Percentiles rank a stretch among this genome's conserved stretches.
phyloP scores from a whole-genome alignment of 2,329 filamentous ascomycete species.

The Gliomastix tumulicola region DNA sequence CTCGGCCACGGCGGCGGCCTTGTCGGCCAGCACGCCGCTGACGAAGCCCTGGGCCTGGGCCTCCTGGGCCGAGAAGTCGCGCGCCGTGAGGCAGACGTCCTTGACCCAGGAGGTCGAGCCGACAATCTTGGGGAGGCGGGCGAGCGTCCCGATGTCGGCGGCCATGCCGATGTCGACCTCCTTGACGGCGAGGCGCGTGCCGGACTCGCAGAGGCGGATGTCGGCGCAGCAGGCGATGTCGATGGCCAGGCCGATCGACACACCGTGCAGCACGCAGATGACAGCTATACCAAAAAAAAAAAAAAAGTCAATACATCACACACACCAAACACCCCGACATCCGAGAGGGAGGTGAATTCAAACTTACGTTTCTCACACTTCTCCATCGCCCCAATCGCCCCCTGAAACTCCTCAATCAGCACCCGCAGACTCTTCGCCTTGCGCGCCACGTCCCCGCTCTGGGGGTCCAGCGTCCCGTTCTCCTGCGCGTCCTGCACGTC shows the following conservation, averaged over 20 bases:
- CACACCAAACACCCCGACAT: too few relatives aligned
- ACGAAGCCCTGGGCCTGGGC: constrained; percentile 66
- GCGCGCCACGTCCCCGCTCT: constrained; percentile 52
- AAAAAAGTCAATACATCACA: too few relatives aligned
- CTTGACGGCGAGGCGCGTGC: constrained; percentile 63
- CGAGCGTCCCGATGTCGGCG: constrained; percentile 71
- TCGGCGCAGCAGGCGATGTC: constrained; percentile 67
- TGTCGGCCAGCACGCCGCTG: constrained; percentile 54
- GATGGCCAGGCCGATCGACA: constrained; percentile 70
- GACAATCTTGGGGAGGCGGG: constrained; percentile 66
- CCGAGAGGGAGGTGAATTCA: background rate
- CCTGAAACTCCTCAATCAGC: constrained; percentile 75
- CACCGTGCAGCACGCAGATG: constrained; percentile 73
- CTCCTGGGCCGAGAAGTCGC: constrained; percentile 63
- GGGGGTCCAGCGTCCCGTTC: too few relatives aligned
- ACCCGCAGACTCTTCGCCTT: constrained; percentile 55
- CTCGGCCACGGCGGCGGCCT: constrained; percentile 54
- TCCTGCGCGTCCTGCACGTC: constrained; percentile 60
- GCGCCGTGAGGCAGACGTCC: constrained; percentile 66
- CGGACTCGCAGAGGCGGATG: constrained; percentile 56
- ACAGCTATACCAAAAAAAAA: too few relatives aligned
- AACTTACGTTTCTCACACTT: constrained; percentile 77
- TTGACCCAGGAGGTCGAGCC: constrained; percentile 70
- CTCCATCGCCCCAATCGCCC: constrained; percentile 68
- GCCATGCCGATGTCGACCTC: constrained; percentile 79